Base-by-base conservation (phyloP, 2,329 filamentous ascomycete genomes). In the Arthrobotrys pseudoclavata region DNA sequence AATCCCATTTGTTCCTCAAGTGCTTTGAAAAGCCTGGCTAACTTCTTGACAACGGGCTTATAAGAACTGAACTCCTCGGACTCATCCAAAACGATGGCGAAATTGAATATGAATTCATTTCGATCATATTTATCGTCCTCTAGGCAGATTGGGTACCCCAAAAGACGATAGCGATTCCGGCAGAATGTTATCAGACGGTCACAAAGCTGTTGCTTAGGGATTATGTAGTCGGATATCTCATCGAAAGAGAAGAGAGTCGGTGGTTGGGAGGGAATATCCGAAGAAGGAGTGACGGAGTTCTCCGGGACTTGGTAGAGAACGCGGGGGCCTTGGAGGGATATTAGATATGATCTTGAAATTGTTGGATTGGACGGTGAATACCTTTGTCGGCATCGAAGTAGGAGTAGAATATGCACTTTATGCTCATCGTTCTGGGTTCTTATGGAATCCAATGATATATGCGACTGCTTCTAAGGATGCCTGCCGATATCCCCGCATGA, bases 61-160 rank as follows among this genome's bases (percentile, higher is more conserved):
- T 93, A 97, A 37, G 91, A 91, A 60, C 89, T 88, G 83, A 92
- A 92, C 3, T 83, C 83, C 13, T 87, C 86, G 37, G 88, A 86
- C 70, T 90, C 88, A 62, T 91, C 88, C 61, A 97, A 87, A 29
- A 97, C 91, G 52, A 98, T 86, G 75, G 93, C 94, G 83, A 98
- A 97, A 84, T 98, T 98, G 88, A 98, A 99, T 83, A 97, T 97
- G 86, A 97, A 98, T 84, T 97, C 93, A 84, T 97, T 97, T 74
- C 96, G 91, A 82, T 91, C 89, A 82, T 98, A 97, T 80, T 91
- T 91, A 69, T 90, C 88, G 79, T 94, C 89, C 63, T 91, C 89
- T 82, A 98, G 93, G 83, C 93, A 95, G 66, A 98, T 91, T 0
- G 96, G 96, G 81, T 94, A 93, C 15, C 94, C 93, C 37, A 99